Conservation (phyloP, 73 alveolate species). For the Tetrahymena thermophila region DNA sequence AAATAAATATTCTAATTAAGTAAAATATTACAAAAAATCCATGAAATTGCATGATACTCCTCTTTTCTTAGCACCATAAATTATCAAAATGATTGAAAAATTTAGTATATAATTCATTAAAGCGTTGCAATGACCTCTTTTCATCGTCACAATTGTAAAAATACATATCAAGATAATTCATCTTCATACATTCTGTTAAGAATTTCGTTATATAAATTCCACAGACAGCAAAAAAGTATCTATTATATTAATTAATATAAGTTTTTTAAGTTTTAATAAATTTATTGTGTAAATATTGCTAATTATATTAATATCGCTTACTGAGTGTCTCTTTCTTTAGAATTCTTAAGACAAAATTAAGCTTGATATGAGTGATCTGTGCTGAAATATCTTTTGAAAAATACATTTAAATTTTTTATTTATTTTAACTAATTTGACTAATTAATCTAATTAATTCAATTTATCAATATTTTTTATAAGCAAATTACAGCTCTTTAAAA, state of each 20-base stretch:
- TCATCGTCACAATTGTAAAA: background rate
- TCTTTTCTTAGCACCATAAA: background rate
- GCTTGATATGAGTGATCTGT: background rate
- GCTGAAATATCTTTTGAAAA: background rate
- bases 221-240: background rate
- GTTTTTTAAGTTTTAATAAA: background rate
- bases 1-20: background rate
- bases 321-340: background rate
- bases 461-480: background rate
- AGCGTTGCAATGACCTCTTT: background rate
- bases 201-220: background rate
- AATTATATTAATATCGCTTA: background rate
- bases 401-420: background rate
- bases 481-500: background rate
- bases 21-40: background rate
- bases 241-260: background rate
- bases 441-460: background rate
- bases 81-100: background rate
- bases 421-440: background rate
- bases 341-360: background rate
- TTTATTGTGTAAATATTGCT: background rate
- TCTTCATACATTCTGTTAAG: background rate
- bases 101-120: background rate
- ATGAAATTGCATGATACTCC: background rate
- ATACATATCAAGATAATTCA: background rate